These are phyloP conservation scores for Orobanche coerulescens DNA, from an alignment of 257 asterid species.

Conservation along the genomic window DNA sequence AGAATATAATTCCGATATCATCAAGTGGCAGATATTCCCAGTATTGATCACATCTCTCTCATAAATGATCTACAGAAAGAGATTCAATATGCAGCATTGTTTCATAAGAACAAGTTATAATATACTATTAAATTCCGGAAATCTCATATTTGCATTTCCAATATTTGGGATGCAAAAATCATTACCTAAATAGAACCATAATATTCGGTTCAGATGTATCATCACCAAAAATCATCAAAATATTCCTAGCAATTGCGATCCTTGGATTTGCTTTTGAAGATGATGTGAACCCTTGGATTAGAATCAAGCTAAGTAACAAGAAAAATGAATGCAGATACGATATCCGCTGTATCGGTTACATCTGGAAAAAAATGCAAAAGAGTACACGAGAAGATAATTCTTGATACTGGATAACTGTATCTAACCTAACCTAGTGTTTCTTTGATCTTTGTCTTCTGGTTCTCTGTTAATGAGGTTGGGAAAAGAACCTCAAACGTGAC, in stretches of 20 bases:
- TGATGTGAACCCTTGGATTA: too few species aligned
- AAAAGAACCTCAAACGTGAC: constrained; percentile 83
- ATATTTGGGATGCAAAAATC: too few species aligned
- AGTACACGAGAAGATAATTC: constrained; percentile 1
- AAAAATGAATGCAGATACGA: not conserved
- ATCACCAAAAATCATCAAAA: too few species aligned
- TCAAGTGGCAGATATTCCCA: not conserved
- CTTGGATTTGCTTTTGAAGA: too few species aligned
- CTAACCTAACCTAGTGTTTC: constrained; percentile 43
- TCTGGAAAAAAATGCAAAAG: constrained; percentile 27
- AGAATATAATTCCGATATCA: not conserved
- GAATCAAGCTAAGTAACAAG: not conserved
- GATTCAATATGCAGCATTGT: too few species aligned
- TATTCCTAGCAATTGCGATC: too few species aligned
- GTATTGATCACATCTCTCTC: not conserved
- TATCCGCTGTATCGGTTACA: too few species aligned
- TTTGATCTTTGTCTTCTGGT: constrained; percentile 76
- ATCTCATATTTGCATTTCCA: too few species aligned
- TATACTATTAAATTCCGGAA: too few species aligned
- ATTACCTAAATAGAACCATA: too few species aligned
- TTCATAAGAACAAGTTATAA: too few species aligned
- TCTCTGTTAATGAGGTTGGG: constrained; percentile 66
- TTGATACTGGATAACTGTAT: constrained; percentile 11
- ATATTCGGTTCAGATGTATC: too few species aligned
- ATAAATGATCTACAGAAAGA: not conserved